Percentiles rank a stretch among this genome's conserved stretches.
Conservation (phyloP, 345 rosid genomes). For the Gossypium arboreum region DNA sequence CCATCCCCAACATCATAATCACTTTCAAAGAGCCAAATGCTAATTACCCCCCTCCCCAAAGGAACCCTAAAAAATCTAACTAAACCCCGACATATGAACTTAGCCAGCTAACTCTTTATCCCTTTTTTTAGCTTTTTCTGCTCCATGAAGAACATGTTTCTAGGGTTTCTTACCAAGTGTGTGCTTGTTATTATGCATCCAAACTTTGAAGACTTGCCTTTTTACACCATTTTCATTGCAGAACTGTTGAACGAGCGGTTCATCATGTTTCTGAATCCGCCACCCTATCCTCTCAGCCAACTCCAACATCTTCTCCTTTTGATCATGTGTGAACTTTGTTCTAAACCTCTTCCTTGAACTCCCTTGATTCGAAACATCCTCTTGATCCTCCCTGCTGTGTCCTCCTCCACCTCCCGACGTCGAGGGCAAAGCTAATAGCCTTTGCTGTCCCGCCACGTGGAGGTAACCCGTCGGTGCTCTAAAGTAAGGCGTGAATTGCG, state of each 20-base stretch:
- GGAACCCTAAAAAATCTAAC: conserved; percentile 14
- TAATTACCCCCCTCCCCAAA: neutral
- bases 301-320: conserved; percentile 68
- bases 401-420: conserved; percentile 39
- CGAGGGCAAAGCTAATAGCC: conserved; percentile 47
- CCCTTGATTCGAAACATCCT: conserved; percentile 45
- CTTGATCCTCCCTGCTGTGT: conserved; percentile 44
- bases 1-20: conserved; percentile 19
- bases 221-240: conserved; percentile 59
- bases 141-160: conserved; percentile 11
- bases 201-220: conserved; percentile 81
- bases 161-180: conserved; percentile 87
- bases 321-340: conserved; percentile 69
- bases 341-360: conserved; percentile 56
- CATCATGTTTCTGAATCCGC: conserved; percentile 81
- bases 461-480: conserved; percentile 53
- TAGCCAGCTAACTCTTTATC: neutral
- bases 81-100: conserved; percentile 4
- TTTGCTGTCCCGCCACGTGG: conserved; percentile 32
- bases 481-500: conserved; percentile 51
- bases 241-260: conserved; percentile 56
- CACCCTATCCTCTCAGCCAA: conserved; percentile 70
- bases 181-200: conserved; percentile 91
- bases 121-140: neutral
- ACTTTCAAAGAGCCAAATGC: conserved; percentile 8